Base-by-base conservation (phyloP, 306 rosid species). In the Neltuma alba region DNA sequence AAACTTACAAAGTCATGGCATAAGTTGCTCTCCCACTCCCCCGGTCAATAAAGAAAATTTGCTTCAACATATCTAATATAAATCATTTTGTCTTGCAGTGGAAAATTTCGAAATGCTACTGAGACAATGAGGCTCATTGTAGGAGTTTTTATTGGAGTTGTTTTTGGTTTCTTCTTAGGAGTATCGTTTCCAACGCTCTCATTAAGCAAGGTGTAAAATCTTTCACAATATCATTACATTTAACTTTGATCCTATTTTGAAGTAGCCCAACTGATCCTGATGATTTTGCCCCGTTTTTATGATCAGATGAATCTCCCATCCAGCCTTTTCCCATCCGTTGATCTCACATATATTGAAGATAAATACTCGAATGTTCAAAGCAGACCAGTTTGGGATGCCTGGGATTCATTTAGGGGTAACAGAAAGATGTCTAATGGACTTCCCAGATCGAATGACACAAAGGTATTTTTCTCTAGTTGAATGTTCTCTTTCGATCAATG, bases 161-260 rank as follows among this genome's bases (percentile, higher is more conserved):
- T 91, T 58, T 41, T 94, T 48, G 97, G 99, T 41, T 89, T 94
- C 88, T 83, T 88, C 82, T 52, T 94, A 66, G 99, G 97, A 76
- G 88, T 86, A 45, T 89, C 97, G 30, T 87, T 87, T 50, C 91
- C 98, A 76, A 92, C 93, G 13, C 33, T 91, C 75, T 74, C 95
- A 27, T 75, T 94, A 76, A 82, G 90, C 37, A 90, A 89, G 99
- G 99, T 92, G 31, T 44, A 2, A 6, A 6, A 70, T 74, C 18
- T 79, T 66, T 40, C 70, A 44, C 60, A 23, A 2, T 54, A 30
- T 79, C 55, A 60, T 75, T 79, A 38, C 11, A 48, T 63, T 72
- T 75, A 31, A 44, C 7, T 42, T 73, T 74, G 33, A 60, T 71
- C 69, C 30, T 48, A 67, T 73, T 62, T 76, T 34, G 1, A 44